Evolutionary conservation across 1,284 basidiomycete genomes (phyloP), one percentile per base, ranked within the genome.

Genomic region (Trametes hirsuta): DNA sequence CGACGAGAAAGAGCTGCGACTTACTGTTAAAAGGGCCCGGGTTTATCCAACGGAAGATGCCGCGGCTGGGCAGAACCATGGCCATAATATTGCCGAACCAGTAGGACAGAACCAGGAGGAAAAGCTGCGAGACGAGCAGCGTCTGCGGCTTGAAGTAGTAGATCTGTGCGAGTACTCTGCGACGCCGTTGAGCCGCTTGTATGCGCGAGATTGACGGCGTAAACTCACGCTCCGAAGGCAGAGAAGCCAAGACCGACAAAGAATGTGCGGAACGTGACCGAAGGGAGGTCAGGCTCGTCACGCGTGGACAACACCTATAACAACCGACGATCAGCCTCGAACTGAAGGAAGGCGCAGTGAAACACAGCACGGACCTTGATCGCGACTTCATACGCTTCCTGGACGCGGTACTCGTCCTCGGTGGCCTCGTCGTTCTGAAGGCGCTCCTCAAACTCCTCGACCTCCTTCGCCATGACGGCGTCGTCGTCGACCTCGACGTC

Each of bases 21-120:
- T 55, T 42, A 74, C 72, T 79, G 68, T 77, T 77, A 70, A 81
- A 81, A 3, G 78, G 77, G 0, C 79, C 79, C 1, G 79, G 78
- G 57, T 80, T 79, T 55, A 82, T 66, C 56, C 68, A 77, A 14
- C 69, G 59, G 69, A 76, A 77, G 46, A 71, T 55, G 9, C 77
- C 77, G 15, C 61, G 63, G 5, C 66, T 68, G 1, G 77, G 76
- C 5, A 77, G 66, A 30, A 68, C 53, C 22, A 66, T 68, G 40
- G 71, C 70, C 74, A 76, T 72, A 18, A 52, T 66, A 56, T 74
- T 73, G 1, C 77, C 75, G 37, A 76, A 68, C 70, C 75, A 74
- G 59, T 74, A 78, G 18, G 74, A 74, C 58, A 77, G 64, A 51
- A 76, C 67, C 18, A 76, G 69, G 37, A 77, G 68, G 68, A 77